phyloP scores from a whole-genome alignment of 1,284 basidiomycete species.

The Chondrostereum purpureum region DNA sequence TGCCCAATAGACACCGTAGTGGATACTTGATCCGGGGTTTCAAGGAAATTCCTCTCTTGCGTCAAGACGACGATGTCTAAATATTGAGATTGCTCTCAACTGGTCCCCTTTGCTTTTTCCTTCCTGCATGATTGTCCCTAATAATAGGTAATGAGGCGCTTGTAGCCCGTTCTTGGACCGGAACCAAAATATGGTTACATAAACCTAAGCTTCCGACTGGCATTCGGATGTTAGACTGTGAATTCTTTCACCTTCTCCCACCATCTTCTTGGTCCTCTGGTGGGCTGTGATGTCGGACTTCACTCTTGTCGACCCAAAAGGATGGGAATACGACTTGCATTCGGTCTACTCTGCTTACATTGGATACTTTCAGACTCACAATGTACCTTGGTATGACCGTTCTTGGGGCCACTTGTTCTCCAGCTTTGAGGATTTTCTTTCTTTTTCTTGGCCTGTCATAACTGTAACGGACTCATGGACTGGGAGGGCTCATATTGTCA shows the following conservation, averaged over 20 bases:
- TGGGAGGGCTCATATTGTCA: constrained; percentile 74
- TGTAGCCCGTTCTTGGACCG: too few relatives aligned
- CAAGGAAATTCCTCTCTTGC: too few relatives aligned
- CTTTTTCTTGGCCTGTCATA: constrained; percentile 82
- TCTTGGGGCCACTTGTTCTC: constrained; percentile 79
- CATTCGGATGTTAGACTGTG: not conserved
- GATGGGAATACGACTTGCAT: constrained; percentile 82
- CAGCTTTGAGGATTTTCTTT: constrained; percentile 76
- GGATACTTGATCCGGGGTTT: too few relatives aligned
- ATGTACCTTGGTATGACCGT: constrained; percentile 74
- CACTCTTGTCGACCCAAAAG: constrained; percentile 67
- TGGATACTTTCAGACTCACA: constrained; percentile 72
- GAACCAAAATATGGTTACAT: too few relatives aligned
- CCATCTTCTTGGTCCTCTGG: too few relatives aligned
- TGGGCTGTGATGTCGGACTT: constrained; percentile 50
- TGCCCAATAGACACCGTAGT: too few relatives aligned
- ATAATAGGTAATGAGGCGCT: too few relatives aligned
- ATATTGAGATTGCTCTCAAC: too few relatives aligned
- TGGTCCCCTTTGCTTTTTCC: too few relatives aligned
- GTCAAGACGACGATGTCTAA: too few relatives aligned
- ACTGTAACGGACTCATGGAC: constrained; percentile 71
- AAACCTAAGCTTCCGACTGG: too few relatives aligned
- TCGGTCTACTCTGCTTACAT: constrained; percentile 84
- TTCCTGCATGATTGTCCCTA: too few relatives aligned
- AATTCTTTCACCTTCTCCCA: not conserved